Conservation (phyloP, 257 asterid genomes). For the Scutellaria galericulata region DNA sequence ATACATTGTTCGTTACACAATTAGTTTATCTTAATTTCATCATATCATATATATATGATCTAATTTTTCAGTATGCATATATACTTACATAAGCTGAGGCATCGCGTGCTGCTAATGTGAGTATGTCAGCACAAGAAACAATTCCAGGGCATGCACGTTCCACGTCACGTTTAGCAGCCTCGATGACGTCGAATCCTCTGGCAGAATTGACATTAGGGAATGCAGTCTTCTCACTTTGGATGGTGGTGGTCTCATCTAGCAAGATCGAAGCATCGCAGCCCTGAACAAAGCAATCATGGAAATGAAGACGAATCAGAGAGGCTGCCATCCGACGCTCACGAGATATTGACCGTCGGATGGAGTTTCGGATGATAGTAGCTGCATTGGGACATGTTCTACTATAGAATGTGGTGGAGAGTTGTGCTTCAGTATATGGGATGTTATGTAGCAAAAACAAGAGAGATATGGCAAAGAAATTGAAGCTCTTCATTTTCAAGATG, state of each 20-base stretch:
- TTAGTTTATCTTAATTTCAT: too few relatives aligned
- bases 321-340: conserved; percentile 48
- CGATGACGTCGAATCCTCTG: conserved; percentile 48
- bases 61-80: not conserved
- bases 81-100: conserved; percentile 45
- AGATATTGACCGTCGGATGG: conserved; percentile 44
- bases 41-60: too few relatives aligned
- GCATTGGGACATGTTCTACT: conserved; percentile 44
- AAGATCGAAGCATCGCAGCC: conserved; percentile 50
- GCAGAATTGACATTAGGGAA: conserved; percentile 37
- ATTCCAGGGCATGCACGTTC: conserved; percentile 48
- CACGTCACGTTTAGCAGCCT: conserved; percentile 45
- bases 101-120: conserved; percentile 49
- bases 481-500: conserved; percentile 10
- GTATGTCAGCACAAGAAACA: conserved; percentile 49
- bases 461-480: not conserved
- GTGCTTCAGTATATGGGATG: conserved; percentile 36
- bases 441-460: too few relatives aligned
- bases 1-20: too few relatives aligned
- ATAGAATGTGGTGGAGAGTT: conserved; percentile 48
- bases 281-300: conserved; percentile 57
- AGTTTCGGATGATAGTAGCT: conserved; percentile 32
- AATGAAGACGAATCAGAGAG: conserved; percentile 48
- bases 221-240: conserved; percentile 46
- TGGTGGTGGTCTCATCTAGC: conserved; percentile 41